Percentiles rank a stretch among this genome's conserved stretches.
These are phyloP conservation scores for Begonia loranthoides DNA, from an alignment of 306 rosid species.

Conservation along the genomic window DNA sequence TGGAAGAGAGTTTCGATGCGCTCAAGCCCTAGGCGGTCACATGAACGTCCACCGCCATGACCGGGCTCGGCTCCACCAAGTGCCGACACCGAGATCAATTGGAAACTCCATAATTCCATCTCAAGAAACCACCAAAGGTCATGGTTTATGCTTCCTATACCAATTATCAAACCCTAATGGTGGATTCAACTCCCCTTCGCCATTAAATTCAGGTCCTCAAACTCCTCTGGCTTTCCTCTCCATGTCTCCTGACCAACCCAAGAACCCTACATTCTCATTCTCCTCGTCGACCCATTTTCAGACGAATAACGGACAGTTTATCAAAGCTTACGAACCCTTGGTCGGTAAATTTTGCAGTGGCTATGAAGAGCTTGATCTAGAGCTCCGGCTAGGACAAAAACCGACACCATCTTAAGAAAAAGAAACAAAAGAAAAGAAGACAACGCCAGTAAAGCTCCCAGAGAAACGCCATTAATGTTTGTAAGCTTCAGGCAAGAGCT, in stretches of 20 bases:
- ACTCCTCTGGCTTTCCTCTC: slow-evolving; percentile 56
- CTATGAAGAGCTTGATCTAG: slow-evolving; percentile 73
- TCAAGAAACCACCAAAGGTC: slow-evolving; percentile 38
- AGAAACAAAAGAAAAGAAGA: neutral
- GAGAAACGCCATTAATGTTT: too few relatives aligned
- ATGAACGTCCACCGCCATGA: slow-evolving; percentile 99
- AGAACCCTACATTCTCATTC: slow-evolving; percentile 15
- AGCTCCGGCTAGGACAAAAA: slow-evolving; percentile 71
- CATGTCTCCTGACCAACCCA: slow-evolving; percentile 26
- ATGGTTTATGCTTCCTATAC: slow-evolving; percentile 55
- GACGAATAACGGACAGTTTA: neutral
- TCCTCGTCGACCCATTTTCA: slow-evolving; percentile 15
- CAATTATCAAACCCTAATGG: slow-evolving; percentile 53
- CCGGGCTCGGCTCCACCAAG: slow-evolving; percentile 81
- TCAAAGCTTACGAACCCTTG: neutral
- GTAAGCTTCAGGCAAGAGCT: too few relatives aligned
- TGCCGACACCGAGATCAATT: slow-evolving; percentile 9
- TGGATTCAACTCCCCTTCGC: neutral
- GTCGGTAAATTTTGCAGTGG: neutral
- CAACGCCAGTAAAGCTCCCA: neutral
- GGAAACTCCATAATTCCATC: slow-evolving; percentile 33
- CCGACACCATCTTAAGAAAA: slow-evolving; percentile 16
- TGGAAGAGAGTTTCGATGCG: slow-evolving; percentile 72
- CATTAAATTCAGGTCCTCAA: slow-evolving; percentile 9
- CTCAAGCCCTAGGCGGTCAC: slow-evolving; percentile 97